Evolutionary conservation across 1,284 basidiomycete species (phyloP).

Genomic region (Sporisorium scitamineum): DNA sequence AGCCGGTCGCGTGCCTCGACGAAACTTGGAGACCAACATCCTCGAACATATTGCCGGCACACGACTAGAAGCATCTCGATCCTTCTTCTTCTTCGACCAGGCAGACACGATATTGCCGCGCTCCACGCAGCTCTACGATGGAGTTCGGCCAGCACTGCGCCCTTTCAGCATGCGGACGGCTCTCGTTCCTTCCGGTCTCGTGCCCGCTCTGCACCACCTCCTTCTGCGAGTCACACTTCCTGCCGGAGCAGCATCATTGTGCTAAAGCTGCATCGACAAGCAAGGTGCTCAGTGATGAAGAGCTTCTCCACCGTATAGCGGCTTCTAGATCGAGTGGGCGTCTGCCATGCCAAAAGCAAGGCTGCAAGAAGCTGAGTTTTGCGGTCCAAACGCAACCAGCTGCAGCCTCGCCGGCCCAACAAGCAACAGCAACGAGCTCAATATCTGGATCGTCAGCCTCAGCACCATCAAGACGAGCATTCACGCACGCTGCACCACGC

Average conservation of each 20-base stretch:
- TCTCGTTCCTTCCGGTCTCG: constrained; percentile 58
- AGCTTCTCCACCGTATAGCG: constrained; percentile 30
- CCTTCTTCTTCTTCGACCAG: constrained; percentile 2
- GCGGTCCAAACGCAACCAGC: constrained; percentile 22
- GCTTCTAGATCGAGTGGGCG: constrained; percentile 27
- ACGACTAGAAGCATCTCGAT: constrained; percentile 9
- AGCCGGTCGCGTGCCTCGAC: constrained; percentile 1
- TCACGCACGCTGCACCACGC: constrained; percentile 54
- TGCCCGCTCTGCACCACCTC: constrained; percentile 49
- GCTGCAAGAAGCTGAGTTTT: constrained; percentile 59
- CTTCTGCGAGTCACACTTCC: constrained; percentile 59
- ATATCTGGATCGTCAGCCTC: neutral
- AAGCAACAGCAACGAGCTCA: neutral
- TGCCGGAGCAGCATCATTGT: constrained; percentile 55
- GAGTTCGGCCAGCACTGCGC: constrained; percentile 57
- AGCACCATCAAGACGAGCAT: constrained; percentile 7
- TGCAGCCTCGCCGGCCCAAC: neutral
- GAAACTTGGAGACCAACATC: neutral
- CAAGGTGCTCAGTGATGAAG: constrained; percentile 42
- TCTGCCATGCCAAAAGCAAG: constrained; percentile 57
- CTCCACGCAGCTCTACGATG: constrained; percentile 23
- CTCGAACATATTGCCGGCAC: constrained; percentile 14
- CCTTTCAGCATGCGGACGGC: constrained; percentile 40
- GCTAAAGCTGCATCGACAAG: constrained; percentile 29
- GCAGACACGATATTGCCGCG: neutral